These are phyloP conservation scores for Paraphaeosphaeria sporulosa DNA, from an alignment of 2,329 filamentous ascomycete species.

Conservation along the genomic window DNA sequence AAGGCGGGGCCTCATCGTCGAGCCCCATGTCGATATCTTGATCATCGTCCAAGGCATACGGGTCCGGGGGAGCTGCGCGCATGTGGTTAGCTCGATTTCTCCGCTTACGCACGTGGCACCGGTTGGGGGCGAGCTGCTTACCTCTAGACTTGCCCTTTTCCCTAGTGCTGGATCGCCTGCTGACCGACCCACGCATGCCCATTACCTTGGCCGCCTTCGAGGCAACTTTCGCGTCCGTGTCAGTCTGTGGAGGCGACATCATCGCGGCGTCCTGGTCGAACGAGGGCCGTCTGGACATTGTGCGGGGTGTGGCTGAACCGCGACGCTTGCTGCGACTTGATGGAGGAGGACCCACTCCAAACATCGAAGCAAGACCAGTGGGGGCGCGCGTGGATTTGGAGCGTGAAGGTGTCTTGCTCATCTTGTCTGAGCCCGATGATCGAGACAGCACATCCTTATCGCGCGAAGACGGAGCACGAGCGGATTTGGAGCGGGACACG, in stretches of 20 bases:
- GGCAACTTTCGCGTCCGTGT: slow-evolving; percentile 65
- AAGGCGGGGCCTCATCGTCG: slow-evolving; percentile 47
- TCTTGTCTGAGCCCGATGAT: slow-evolving; percentile 77
- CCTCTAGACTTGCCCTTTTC: slow-evolving; percentile 60
- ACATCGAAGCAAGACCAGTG: slow-evolving; percentile 69
- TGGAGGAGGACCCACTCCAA: slow-evolving; percentile 57
- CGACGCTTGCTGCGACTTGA: slow-evolving; percentile 73
- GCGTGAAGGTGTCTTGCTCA: slow-evolving; percentile 59
- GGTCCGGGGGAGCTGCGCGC: slow-evolving; percentile 55
- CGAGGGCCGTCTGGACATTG: slow-evolving; percentile 72
- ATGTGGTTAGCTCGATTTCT: slow-evolving; percentile 45
- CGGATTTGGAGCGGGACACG: slow-evolving; percentile 64
- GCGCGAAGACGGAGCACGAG: slow-evolving; percentile 53
- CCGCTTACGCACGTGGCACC: slow-evolving; percentile 40
- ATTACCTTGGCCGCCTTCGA: slow-evolving; percentile 82
- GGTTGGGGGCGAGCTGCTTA: slow-evolving; percentile 39
- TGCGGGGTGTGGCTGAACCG: slow-evolving; percentile 63
- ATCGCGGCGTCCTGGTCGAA: slow-evolving; percentile 71
- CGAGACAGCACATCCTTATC: slow-evolving; percentile 68
- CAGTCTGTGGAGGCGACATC: slow-evolving; percentile 76
- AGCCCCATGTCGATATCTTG: slow-evolving; percentile 63
- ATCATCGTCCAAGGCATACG: slow-evolving; percentile 71
- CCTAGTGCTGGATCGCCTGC: slow-evolving; percentile 52
- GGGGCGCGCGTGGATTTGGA: slow-evolving; percentile 63
- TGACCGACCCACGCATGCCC: slow-evolving; percentile 59